Evolutionary conservation across 805 yeast species (phyloP).

Genomic region (Scheffersomyces spartinae): DNA sequence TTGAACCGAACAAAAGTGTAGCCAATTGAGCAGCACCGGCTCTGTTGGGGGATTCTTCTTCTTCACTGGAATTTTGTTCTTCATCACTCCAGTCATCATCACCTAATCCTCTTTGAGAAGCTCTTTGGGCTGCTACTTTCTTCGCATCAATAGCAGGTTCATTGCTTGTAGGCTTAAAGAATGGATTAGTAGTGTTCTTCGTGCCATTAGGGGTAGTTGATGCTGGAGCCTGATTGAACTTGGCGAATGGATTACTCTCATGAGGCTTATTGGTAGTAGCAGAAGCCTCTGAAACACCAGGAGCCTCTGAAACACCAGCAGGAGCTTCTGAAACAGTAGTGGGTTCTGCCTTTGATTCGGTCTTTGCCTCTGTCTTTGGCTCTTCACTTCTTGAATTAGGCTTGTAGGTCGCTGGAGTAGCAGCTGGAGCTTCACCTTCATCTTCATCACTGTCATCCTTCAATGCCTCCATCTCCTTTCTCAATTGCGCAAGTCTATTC

Average conservation of each 20-base stretch:
- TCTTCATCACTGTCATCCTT: conserved; percentile 22
- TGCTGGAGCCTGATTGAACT: too few species aligned
- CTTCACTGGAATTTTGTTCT: conserved; percentile 28
- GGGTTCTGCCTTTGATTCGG: conserved; percentile 2
- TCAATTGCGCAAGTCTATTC: conserved; percentile 45
- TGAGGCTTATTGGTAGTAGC: conserved; percentile 12
- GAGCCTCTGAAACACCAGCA: conserved; percentile 5
- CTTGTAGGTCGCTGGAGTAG: conserved; percentile 12
- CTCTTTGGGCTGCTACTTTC: conserved; percentile 60
- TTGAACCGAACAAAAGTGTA: conserved; percentile 40
- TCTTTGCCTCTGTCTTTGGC: conserved; percentile 5
- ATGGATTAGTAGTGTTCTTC: conserved; percentile 43
- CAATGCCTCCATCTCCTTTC: conserved; percentile 47
- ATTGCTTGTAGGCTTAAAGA: conserved; percentile 36
- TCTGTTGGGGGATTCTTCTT: conserved; percentile 36
- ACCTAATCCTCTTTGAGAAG: conserved; percentile 50
- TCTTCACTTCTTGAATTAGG: conserved; percentile 4
- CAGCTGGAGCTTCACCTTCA: conserved; percentile 13
- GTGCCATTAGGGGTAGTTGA: too few species aligned
- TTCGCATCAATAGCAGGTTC: conserved; percentile 35
- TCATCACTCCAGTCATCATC: conserved; percentile 38
- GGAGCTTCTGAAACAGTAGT: conserved; percentile 7
- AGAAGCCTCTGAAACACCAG: conserved; percentile 5
- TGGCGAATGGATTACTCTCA: conserved; percentile 42
- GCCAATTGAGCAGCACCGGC: conserved; percentile 49